Percentiles rank a stretch among this genome's conserved stretches.
phyloP scores from a whole-genome alignment of 2,329 filamentous ascomycete species.

The Metarhizium brunneum region DNA sequence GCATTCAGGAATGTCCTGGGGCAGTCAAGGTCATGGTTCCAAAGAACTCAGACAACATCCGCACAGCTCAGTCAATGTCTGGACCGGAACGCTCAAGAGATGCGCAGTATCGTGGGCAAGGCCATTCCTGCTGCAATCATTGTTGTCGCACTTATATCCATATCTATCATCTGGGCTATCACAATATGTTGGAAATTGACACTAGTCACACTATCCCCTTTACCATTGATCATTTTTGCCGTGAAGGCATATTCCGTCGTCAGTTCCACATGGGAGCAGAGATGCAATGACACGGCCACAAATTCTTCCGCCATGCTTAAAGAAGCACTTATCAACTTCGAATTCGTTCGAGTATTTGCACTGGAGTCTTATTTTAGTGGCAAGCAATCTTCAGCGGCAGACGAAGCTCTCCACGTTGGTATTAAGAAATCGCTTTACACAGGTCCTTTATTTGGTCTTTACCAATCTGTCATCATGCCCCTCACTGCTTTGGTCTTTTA shows the following conservation, averaged over 20 bases:
- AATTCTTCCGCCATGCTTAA: constrained; percentile 47
- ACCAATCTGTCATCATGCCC: constrained; percentile 62
- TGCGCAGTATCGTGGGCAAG: constrained; percentile 70
- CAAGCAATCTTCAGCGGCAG: constrained; percentile 48
- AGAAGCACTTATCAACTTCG: constrained; percentile 72
- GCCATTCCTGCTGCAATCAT: constrained; percentile 65
- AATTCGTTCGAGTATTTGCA: constrained; percentile 65
- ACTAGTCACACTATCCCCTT: constrained; percentile 60
- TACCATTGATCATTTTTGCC: constrained; percentile 57
- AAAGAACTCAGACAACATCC: constrained; percentile 54
- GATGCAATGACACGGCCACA: constrained; percentile 54
- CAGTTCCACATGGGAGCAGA: constrained; percentile 63
- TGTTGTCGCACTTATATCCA: constrained; percentile 54
- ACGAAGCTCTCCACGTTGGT: constrained; percentile 49
- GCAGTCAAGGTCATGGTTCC: constrained; percentile 75
- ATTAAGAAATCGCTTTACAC: constrained; percentile 56
- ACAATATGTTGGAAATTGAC: constrained; percentile 71
- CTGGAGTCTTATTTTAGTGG: constrained; percentile 61
- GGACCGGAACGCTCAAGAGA: constrained; percentile 78
- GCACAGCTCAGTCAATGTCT: constrained; percentile 59
- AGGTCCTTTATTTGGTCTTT: constrained; percentile 68
- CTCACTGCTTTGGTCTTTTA: constrained; percentile 75
- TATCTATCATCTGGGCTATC: constrained; percentile 69
- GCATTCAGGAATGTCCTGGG: constrained; percentile 61
- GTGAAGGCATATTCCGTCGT: constrained; percentile 56